Conservation (phyloP, 192 early-diverging fungal genomes). For the Coemansia asiatica region DNA sequence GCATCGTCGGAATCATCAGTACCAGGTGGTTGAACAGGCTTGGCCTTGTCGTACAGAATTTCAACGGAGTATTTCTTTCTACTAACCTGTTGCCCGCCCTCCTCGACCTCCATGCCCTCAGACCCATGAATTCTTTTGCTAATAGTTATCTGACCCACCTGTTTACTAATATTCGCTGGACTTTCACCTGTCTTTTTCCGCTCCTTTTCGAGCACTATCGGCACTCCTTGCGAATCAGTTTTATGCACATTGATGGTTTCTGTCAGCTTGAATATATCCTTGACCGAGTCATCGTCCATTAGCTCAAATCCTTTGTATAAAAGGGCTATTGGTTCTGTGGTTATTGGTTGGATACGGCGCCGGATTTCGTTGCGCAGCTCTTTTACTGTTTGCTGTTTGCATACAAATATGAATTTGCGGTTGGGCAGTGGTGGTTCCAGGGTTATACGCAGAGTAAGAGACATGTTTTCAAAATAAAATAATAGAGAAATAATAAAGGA, state of each 20-base stretch:
- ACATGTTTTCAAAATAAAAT: background rate
- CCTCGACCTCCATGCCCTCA: background rate
- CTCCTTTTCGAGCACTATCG: background rate
- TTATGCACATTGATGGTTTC: background rate
- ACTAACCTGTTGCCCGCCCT: background rate
- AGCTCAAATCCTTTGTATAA: conserved; percentile 28
- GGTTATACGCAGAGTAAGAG: conserved; percentile 15
- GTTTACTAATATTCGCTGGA: background rate
- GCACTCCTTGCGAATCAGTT: background rate
- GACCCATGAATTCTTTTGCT: background rate
- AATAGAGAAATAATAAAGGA: conserved; percentile 5
- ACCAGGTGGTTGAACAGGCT: background rate
- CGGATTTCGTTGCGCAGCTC: conserved; percentile 40
- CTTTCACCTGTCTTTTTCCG: background rate
- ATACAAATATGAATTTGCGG: conserved; percentile 35
- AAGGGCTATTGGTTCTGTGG: conserved; percentile 20
- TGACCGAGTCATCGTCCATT: conserved; percentile 40
- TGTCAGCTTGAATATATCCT: background rate
- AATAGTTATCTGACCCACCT: background rate
- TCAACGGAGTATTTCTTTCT: background rate
- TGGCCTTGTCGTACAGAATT: background rate
- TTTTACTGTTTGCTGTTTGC: conserved; percentile 29
- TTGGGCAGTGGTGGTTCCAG: conserved; percentile 30
- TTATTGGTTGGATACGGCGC: conserved; percentile 26
- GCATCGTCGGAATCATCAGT: background rate